A percentile compares a stretch with the other conserved stretches of the same genome.
Evolutionary conservation across 257 asterid genomes (phyloP).

Genomic region (Solanum ahanhuiri): DNA sequence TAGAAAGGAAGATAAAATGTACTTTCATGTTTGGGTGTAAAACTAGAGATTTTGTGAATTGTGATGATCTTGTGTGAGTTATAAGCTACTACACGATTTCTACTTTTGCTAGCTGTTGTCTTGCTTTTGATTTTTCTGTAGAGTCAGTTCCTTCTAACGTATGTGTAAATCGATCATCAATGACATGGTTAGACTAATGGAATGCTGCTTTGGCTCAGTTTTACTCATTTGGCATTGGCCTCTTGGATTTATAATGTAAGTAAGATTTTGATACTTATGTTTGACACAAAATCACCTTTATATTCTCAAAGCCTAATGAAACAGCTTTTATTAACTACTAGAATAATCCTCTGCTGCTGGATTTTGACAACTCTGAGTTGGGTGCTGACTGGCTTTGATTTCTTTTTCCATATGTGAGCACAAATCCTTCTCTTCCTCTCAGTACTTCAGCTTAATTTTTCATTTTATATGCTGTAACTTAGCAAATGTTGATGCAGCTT

Average conservation of each 20-base stretch:
- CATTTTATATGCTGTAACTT: not conserved
- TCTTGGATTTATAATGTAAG: constrained; percentile 44
- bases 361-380: constrained; percentile 38
- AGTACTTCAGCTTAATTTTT: not conserved
- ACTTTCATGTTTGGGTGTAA: not conserved
- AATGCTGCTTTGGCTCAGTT: constrained; percentile 52
- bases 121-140: not conserved
- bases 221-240: constrained; percentile 32
- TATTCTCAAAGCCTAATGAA: not conserved
- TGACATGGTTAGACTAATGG: constrained; percentile 41
- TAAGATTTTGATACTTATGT: not conserved
- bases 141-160: constrained; percentile 7
- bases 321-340: constrained; percentile 3
- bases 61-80: not conserved
- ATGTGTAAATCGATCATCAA: constrained; percentile 12
- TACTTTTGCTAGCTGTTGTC: not conserved
- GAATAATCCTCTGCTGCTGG: constrained; percentile 45
- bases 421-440: not conserved
- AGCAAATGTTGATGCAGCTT: constrained; percentile 16
- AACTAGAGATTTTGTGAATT: not conserved
- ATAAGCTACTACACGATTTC: not conserved
- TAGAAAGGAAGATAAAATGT: not conserved
- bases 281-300: not conserved
- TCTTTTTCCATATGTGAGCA: constrained; percentile 38
- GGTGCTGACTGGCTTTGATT: constrained; percentile 43